These are phyloP conservation scores for Cenchrus purpureus DNA, from an alignment of 176 grass and related monocot species.

Conservation along the genomic window DNA sequence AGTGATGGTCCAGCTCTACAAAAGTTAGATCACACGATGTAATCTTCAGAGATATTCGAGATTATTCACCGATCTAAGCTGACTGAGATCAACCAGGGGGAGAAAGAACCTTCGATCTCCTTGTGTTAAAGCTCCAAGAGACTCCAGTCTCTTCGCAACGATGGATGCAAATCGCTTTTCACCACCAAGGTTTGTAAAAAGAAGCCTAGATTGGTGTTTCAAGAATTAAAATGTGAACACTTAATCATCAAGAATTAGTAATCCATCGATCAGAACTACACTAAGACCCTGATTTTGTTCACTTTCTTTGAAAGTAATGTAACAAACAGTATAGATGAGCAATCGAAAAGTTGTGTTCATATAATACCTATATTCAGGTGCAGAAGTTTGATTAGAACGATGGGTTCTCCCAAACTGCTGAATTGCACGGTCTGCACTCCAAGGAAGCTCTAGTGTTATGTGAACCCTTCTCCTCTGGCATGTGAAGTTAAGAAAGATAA, in stretches of 20 bases:
- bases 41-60: conserved; percentile 19
- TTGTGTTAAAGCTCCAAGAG: conserved; percentile 99
- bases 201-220: conserved; percentile 60
- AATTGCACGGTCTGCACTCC: conserved; percentile 99
- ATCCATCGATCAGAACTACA: neutral
- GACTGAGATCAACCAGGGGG: neutral
- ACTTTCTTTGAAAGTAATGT: conserved; percentile 7
- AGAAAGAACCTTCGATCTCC: conserved; percentile 88
- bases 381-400: conserved; percentile 98
- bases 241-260: conserved; percentile 12
- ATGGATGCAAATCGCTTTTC: conserved; percentile 98
- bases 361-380: conserved; percentile 90
- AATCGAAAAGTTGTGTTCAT: conserved; percentile 9
- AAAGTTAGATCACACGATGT: conserved; percentile 21
- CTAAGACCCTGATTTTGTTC: neutral
- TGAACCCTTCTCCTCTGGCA: conserved; percentile 93
- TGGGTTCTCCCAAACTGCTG: conserved; percentile 99
- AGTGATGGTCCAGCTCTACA: conserved; percentile 79
- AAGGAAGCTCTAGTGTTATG: conserved; percentile 97
- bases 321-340: conserved; percentile 17
- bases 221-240: conserved; percentile 1
- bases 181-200: conserved; percentile 97
- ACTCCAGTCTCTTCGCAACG: conserved; percentile 89
- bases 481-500: conserved; percentile 9
- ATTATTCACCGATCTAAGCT: conserved; percentile 2